Base-by-base conservation (phyloP, 2,329 filamentous ascomycete genomes). In the Colletotrichum tamarilloi region DNA sequence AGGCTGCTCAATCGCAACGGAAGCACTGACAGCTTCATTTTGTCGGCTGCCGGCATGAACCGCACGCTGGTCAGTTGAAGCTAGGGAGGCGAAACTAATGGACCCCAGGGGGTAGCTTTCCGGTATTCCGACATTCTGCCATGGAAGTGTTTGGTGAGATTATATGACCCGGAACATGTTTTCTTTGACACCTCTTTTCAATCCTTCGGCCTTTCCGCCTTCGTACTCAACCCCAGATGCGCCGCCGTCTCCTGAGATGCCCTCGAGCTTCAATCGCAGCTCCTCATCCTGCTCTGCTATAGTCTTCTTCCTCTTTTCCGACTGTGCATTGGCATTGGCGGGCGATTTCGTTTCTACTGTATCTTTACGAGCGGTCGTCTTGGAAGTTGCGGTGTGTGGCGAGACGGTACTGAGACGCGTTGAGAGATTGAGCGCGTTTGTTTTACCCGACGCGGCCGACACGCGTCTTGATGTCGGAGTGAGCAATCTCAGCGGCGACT, bases 151-250 rank as follows among this genome's bases (percentile, higher is more conserved):
- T 12, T 14, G 28, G 5, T 8, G n/a, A n/a, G 6, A 11, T 67
- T 49, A 91, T 24, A 94, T 94, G 73, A 92, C 89, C 19, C 92
- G 85, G 80, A 95, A 95, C 92, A 95, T 95, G 77, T 95, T 95
- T 65, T 92, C 90, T 80, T 88, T 91, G 12, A 95, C 93, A 46
- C 91, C 88, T 62, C 93, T 85, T 82, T 94, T 95, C 88, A 95
- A 92, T 0, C 91, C 86, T 6, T 90, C 90, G 0, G 93, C 90
- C 79, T 92, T 88, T 0, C 94, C 94, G 76, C 94, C 88, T 80
- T 95, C 93, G 73, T 93, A 92, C 80, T 95, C 93, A 5, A 95
- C 84, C 1, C 93, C 94, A 3, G 92, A 86, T 30, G 88, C 89
- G 9, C 94, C 93, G 4, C 93, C 93, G 55, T 92, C 93, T 0